These are phyloP conservation scores for Monilinia fructigena DNA, from an alignment of 2,329 filamentous ascomycete genomes.

Conservation along the genomic window DNA sequence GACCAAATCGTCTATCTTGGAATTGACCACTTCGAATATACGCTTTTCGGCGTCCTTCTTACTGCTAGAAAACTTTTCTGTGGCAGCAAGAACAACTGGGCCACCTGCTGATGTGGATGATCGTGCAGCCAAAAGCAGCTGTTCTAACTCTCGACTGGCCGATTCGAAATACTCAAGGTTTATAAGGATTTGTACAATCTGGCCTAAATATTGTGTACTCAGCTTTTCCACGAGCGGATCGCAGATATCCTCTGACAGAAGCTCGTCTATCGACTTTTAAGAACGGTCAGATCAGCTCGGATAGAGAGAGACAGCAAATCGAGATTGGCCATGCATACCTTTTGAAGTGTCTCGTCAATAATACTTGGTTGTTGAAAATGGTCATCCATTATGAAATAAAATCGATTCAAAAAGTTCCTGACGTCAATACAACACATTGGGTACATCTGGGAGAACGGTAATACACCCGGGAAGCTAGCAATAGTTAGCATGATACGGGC, in stretches of 20 bases:
- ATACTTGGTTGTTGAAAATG: conserved; percentile 88
- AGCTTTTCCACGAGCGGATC: conserved; percentile 83
- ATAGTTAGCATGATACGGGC: conserved; percentile 9
- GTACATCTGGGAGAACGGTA: conserved; percentile 99
- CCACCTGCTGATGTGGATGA: conserved; percentile 79
- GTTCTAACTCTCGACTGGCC: conserved; percentile 86
- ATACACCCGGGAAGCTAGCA: conserved; percentile 80
- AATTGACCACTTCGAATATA: conserved; percentile 97
- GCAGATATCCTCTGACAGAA: conserved; percentile 92
- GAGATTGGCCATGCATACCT: conserved; percentile 48
- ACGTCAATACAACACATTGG: conserved; percentile 98
- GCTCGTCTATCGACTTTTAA: conserved; percentile 81
- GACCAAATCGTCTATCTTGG: conserved; percentile 95
- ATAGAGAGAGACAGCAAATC: neutral
- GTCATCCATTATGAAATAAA: conserved; percentile 96
- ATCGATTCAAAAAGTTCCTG: conserved; percentile 94
- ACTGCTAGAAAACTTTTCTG: conserved; percentile 79
- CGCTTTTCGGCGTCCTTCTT: conserved; percentile 97
- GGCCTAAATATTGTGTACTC: conserved; percentile 88
- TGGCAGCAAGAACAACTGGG: conserved; percentile 76
- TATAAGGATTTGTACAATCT: conserved; percentile 97
- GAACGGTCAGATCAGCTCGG: neutral
- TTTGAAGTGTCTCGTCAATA: conserved; percentile 87
- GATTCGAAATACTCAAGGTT: conserved; percentile 96
- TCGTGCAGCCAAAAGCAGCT: conserved; percentile 78